Evolutionary conservation across 116 monocot species (phyloP), one percentile per base, ranked within the genome.

Genomic region (Papilionanthe hybrid): DNA sequence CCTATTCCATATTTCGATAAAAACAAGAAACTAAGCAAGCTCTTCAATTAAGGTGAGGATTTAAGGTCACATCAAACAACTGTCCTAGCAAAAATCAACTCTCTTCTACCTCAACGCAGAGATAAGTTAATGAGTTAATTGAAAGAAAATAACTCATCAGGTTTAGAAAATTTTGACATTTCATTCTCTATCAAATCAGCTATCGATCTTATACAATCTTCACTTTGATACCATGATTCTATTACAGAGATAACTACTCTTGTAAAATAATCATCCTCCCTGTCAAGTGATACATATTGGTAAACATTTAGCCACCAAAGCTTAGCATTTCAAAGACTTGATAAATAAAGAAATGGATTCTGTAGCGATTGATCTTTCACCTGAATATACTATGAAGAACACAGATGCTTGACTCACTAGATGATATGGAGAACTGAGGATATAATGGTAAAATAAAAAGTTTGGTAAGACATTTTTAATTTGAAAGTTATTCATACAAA

Each of bases 351-450:
- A 9, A 42, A 74, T 20, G 28, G 50, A 41, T 58, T 9, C 8
- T 15, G 10, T 27, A n/a, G 41, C 47, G 56, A 27, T 79, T 80
- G 44, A 13, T 68, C n/a, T n/a, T 60, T 49, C 63, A 96, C 92
- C 89, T 86, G 66, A 93, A 87, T 55, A 96, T 93, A 55, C 66
- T 86, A 67, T 89, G 86, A 57, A 96, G 92, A 79, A 92, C 79
- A 66, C 91, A 84, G 53, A 96, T 96, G 77, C 93, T 93, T 74
- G 96, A 96, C 13, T 94, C 96, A 83, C 91, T 96, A 65, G 96
- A 94, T 63, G 96, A 96, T 75, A 92, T 90, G 72, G 96, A 96
- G 82, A 86, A 96, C 79, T 96, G 96, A 78, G 96, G 96, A 89
- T 96, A 96, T 72, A 96, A 93, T 80, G 96, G 96, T 17, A 96